Percentiles rank a stretch among this genome's conserved stretches.
Conservation (phyloP, 2,329 filamentous ascomycete genomes). For the Dryadomyces quercus-mongolicae region DNA sequence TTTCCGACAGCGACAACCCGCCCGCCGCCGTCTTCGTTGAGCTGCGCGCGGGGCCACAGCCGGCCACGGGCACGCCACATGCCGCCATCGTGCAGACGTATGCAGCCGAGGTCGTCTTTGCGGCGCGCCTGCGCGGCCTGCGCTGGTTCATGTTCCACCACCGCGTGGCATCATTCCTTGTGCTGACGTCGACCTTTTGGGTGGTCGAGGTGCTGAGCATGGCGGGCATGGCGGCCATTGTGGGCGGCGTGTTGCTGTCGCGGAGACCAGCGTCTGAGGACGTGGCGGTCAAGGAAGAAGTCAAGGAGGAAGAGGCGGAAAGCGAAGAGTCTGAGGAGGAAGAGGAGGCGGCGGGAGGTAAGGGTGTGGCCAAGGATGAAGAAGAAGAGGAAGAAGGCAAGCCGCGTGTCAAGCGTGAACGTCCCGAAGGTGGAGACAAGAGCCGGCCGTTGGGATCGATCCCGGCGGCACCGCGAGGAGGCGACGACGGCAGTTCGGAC, state of each 20-base stretch:
- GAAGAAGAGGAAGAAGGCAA: not conserved
- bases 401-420: not conserved
- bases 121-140: conserved; percentile 63
- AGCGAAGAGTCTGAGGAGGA: not conserved
- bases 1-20: conserved; percentile 27
- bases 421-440: not conserved
- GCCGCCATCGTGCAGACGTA: conserved; percentile 59
- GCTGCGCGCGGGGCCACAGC: conserved; percentile 37
- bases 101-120: conserved; percentile 52
- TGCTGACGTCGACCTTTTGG: conserved; percentile 68
- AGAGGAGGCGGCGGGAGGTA: not conserved
- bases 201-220: conserved; percentile 57
- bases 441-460: not conserved
- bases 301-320: not conserved
- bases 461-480: not conserved
- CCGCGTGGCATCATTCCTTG: conserved; percentile 53
- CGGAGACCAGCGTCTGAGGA: not conserved
- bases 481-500: not conserved
- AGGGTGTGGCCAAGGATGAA: too few species aligned
- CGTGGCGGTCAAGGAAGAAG: not conserved
- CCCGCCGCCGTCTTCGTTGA: conserved; percentile 45
- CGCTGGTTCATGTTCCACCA: conserved; percentile 82
- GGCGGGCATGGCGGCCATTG: conserved; percentile 48
- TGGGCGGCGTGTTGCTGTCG: conserved; percentile 22
- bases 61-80: not conserved